These are phyloP conservation scores for Trichothecium sympodiale DNA, from an alignment of 2,329 filamentous ascomycete genomes.

Conservation along the genomic window DNA sequence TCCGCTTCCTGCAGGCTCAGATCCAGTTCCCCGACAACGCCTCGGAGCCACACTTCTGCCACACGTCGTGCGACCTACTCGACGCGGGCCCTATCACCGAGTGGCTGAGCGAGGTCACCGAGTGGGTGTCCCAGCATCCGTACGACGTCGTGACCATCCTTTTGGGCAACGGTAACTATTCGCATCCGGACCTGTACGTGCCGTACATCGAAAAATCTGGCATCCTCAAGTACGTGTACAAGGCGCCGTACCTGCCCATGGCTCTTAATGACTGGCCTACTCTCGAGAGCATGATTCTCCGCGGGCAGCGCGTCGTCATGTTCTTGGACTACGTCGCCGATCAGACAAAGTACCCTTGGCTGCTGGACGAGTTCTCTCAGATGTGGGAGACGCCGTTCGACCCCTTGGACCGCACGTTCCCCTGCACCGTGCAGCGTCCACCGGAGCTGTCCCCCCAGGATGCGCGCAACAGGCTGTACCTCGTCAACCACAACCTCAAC, in stretches of 20 bases:
- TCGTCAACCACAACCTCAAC: constrained; percentile 89
- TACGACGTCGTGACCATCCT: constrained; percentile 84
- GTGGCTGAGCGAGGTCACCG: constrained; percentile 57
- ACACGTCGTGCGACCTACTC: constrained; percentile 71
- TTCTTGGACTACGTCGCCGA: constrained; percentile 82
- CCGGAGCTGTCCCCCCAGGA: constrained; percentile 47
- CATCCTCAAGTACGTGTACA: constrained; percentile 62
- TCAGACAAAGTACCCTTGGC: constrained; percentile 67
- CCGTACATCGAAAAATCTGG: constrained; percentile 61
- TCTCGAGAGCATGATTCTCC: constrained; percentile 63
- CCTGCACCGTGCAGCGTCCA: constrained; percentile 69
- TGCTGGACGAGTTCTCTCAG: constrained; percentile 78
- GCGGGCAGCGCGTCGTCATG: constrained; percentile 60
- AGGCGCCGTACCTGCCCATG: constrained; percentile 61
- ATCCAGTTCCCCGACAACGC: constrained; percentile 45
- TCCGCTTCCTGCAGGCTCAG: constrained; percentile 53
- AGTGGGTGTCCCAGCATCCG: constrained; percentile 66
- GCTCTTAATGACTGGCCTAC: constrained; percentile 71
- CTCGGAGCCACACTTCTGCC: constrained; percentile 61
- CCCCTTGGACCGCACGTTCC: constrained; percentile 52
- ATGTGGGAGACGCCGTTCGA: constrained; percentile 90
- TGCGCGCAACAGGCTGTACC: constrained; percentile 56
- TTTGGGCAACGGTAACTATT: constrained; percentile 73
- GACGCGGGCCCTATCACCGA: constrained; percentile 68
- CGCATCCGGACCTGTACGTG: constrained; percentile 51